Conservation (phyloP, 148 eudicot genomes). For the Rhododendron ovatum region DNA sequence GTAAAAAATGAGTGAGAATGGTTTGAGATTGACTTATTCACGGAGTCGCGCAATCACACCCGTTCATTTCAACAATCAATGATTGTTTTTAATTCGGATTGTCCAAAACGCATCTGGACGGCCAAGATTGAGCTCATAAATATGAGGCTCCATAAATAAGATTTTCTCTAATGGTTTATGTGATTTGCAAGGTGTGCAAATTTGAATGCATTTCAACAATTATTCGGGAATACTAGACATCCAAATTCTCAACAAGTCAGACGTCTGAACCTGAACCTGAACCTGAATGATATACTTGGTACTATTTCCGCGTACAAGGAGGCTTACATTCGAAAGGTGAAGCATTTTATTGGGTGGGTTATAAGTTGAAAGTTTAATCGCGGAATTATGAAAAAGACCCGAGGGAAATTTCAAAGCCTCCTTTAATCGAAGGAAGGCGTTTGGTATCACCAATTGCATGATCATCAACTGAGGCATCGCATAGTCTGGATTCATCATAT, state of each 20-base stretch:
- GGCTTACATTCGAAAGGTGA: background rate
- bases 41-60: too few species aligned
- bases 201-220: too few species aligned
- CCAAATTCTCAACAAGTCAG: background rate
- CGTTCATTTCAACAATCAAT: too few species aligned
- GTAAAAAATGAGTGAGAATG: too few species aligned
- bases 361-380: background rate
- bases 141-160: too few species aligned
- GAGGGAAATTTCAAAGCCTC: background rate
- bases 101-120: too few species aligned
- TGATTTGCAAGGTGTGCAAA: too few species aligned
- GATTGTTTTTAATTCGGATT: too few species aligned
- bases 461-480: background rate
- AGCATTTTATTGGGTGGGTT: background rate
- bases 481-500: background rate
- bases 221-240: too few species aligned
- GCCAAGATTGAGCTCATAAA: too few species aligned
- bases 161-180: too few species aligned
- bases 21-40: too few species aligned
- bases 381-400: background rate
- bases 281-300: background rate
- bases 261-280: background rate
- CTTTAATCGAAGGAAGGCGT: background rate
- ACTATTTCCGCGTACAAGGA: background rate
- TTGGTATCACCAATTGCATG: background rate